Conservation (phyloP, 75 land plant species). For the Pinus albicaulis region DNA sequence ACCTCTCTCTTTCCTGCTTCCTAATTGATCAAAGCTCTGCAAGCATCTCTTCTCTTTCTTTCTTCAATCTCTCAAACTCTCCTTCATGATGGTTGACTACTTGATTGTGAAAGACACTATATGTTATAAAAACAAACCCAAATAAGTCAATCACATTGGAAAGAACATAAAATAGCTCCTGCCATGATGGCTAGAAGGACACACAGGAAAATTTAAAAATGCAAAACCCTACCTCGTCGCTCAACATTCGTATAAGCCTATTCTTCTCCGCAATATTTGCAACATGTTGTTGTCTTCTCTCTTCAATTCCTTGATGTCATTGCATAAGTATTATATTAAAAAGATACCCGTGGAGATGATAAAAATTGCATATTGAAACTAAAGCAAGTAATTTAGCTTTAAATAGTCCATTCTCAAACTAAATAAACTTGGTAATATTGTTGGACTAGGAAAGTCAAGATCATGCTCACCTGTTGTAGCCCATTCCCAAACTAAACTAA, state of each 20-base stretch:
- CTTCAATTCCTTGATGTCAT: conserved; percentile 79
- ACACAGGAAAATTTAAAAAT: background rate
- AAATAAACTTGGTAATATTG: no score
- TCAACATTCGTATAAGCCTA: conserved; percentile 66
- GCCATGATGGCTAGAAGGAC: background rate
- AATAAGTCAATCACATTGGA: no score
- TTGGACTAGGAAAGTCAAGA: no score
- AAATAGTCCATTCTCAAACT: no score
- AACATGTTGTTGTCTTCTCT: conserved; percentile 78
- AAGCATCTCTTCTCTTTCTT: conserved; percentile 67
- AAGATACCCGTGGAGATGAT: no score
- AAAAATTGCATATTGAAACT: no score
- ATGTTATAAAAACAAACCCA: background rate
- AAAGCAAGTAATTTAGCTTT: no score
- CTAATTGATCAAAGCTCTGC: conserved; percentile 31
- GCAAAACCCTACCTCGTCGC: conserved; percentile 59
- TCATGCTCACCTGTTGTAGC: conserved; percentile 51
- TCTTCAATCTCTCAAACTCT: conserved; percentile 54
- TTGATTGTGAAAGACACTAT: conserved; percentile 66
- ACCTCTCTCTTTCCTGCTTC: conserved; percentile 52
- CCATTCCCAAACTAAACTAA: no score
- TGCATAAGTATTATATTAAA: background rate
- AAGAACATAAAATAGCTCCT: background rate
- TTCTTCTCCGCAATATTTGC: conserved; percentile 78
- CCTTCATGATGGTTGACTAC: conserved; percentile 54